A percentile compares a stretch with the other conserved stretches of the same genome.
These are phyloP conservation scores for Starmerella bombicola DNA, from an alignment of 805 yeast genomes.

Conservation along the genomic window DNA sequence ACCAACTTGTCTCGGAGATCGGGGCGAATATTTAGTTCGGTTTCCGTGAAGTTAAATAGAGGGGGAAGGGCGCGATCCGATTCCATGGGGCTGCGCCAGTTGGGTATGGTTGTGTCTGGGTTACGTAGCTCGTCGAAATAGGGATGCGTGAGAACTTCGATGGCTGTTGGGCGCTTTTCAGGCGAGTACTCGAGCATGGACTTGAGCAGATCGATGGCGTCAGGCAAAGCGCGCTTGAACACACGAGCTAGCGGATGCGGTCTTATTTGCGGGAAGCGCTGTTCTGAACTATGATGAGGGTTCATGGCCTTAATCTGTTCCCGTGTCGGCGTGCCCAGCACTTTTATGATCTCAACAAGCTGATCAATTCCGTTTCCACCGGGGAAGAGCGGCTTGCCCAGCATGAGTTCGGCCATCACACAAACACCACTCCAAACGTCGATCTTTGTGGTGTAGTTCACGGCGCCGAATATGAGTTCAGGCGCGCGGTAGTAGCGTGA, in stretches of 20 bases:
- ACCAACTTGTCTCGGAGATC: conserved; percentile 31
- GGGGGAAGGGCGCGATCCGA: conserved; percentile 65
- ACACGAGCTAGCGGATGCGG: conserved; percentile 49
- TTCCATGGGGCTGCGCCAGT: conserved; percentile 45
- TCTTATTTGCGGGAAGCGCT: conserved; percentile 64
- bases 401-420: conserved; percentile 90
- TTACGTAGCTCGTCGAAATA: conserved; percentile 79
- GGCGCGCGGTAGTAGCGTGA: conserved; percentile 96
- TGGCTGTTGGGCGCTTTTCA: conserved; percentile 63
- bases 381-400: conserved; percentile 95
- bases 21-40: conserved; percentile 40
- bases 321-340: conserved; percentile 86
- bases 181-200: conserved; percentile 85
- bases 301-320: conserved; percentile 91
- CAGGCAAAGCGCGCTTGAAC: conserved; percentile 66
- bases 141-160: conserved; percentile 71
- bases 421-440: conserved; percentile 98
- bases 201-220: conserved; percentile 74
- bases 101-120: conserved; percentile 33
- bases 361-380: conserved; percentile 98
- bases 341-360: conserved; percentile 88
- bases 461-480: conserved; percentile 92
- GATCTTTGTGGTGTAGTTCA: conserved; percentile 89
- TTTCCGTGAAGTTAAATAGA: conserved; percentile 63
- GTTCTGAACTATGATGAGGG: conserved; percentile 85